phyloP scores from a whole-genome alignment of 306 rosid species.

The Oemleria cerasiformis region DNA sequence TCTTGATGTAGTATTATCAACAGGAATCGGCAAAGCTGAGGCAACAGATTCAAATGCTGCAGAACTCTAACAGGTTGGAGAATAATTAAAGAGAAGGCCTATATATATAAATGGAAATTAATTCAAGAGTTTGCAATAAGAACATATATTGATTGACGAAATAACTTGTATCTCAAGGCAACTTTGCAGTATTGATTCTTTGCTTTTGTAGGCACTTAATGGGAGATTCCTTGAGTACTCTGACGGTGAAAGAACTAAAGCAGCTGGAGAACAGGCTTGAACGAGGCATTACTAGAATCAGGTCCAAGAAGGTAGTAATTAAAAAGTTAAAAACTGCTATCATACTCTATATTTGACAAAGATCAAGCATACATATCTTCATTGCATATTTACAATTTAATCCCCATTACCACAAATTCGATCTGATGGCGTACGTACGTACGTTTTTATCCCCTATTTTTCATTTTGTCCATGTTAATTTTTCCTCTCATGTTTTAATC shows the following conservation, averaged over 20 bases:
- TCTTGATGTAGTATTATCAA: slow-evolving; percentile 64
- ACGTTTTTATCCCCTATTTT: neutral
- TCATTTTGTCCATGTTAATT: neutral
- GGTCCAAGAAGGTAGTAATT: slow-evolving; percentile 88
- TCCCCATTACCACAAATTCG: too few relatives aligned
- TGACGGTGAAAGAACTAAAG: slow-evolving; percentile 76
- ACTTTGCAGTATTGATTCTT: neutral
- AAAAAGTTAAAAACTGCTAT: too few relatives aligned
- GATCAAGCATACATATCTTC: too few relatives aligned
- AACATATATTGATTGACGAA: neutral
- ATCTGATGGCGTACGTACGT: neutral
- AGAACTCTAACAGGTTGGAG: slow-evolving; percentile 78
- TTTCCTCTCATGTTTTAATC: slow-evolving; percentile 1
- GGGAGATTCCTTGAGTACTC: slow-evolving; percentile 83
- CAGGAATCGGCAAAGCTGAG: slow-evolving; percentile 92
- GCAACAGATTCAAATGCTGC: slow-evolving; percentile 91
- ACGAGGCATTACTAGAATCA: slow-evolving; percentile 76
- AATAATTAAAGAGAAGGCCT: too few relatives aligned
- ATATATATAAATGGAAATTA: too few relatives aligned
- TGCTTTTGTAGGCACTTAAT: slow-evolving; percentile 65
- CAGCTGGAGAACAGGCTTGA: slow-evolving; percentile 88
- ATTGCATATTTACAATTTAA: too few relatives aligned
- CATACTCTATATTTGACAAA: too few relatives aligned
- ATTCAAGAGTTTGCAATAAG: too few relatives aligned
- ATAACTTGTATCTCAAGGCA: neutral